Conservation (phyloP, 257 asterid species). For the Nicotiana knightiana region DNA sequence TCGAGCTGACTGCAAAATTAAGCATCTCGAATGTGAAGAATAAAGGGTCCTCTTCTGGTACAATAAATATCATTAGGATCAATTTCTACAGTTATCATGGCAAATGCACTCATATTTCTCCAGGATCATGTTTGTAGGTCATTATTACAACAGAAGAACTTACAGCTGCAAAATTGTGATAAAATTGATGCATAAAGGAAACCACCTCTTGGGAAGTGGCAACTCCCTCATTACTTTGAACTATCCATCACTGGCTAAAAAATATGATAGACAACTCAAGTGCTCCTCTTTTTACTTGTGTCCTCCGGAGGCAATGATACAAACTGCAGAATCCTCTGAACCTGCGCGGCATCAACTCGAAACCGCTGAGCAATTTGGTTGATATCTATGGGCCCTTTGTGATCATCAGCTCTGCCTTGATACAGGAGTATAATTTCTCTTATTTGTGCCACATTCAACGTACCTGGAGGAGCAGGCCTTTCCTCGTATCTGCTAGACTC, state of each 20-base stretch:
- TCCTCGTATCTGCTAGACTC: slow-evolving; percentile 68
- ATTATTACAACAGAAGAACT: background rate
- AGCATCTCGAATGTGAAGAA: background rate
- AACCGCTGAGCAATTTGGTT: slow-evolving; percentile 55
- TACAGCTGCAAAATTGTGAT: background rate
- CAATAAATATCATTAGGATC: background rate
- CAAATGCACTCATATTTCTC: background rate
- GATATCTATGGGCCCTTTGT: slow-evolving; percentile 51
- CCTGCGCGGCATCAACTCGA: slow-evolving; percentile 50
- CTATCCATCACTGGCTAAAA: background rate
- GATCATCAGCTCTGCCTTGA: slow-evolving; percentile 66
- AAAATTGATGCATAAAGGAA: background rate
- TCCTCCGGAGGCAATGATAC: slow-evolving; percentile 66
- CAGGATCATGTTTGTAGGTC: background rate
- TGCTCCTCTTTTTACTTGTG: slow-evolving; percentile 32
- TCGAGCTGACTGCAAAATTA: background rate
- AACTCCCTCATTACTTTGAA: background rate
- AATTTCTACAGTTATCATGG: background rate
- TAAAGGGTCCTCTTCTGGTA: background rate
- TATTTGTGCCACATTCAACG: slow-evolving; percentile 62
- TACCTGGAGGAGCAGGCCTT: slow-evolving; percentile 73
- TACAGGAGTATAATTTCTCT: slow-evolving; percentile 66
- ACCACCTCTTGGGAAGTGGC: background rate
- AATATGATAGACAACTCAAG: background rate
- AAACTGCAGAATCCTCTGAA: slow-evolving; percentile 57